These are phyloP conservation scores for Huntiella savannae DNA, from an alignment of 2,329 filamentous ascomycete genomes.

Conservation along the genomic window DNA sequence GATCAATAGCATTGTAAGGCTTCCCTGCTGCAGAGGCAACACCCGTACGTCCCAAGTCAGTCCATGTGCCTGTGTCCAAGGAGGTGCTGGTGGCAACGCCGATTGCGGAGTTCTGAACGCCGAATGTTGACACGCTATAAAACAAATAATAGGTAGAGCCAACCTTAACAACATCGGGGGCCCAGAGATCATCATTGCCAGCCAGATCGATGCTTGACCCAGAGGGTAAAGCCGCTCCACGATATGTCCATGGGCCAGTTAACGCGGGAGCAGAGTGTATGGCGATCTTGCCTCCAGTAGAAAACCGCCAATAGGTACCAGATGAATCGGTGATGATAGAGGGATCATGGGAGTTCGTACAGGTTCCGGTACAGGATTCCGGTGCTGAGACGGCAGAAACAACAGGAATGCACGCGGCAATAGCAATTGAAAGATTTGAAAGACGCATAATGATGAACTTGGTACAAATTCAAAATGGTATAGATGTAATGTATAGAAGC, in stretches of 20 bases:
- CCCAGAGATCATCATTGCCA: constrained; percentile 26
- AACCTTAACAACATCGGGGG: constrained; percentile 21
- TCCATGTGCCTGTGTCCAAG: constrained; percentile 37
- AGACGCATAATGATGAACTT: constrained; percentile 1
- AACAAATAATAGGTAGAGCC: constrained; percentile 44
- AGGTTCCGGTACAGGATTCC: constrained; percentile 20
- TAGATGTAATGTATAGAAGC: neutral
- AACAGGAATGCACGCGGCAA: constrained; percentile 6
- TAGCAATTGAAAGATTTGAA: constrained; percentile 9
- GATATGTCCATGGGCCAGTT: constrained; percentile 24
- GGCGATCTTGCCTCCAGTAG: constrained; percentile 22
- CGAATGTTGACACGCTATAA: constrained; percentile 45
- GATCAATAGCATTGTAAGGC: constrained; percentile 42
- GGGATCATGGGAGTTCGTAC: constrained; percentile 22
- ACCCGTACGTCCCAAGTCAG: constrained; percentile 36
- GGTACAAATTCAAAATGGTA: neutral
- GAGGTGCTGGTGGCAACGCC: constrained; percentile 29
- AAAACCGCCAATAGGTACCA: constrained; percentile 25
- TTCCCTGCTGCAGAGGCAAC: constrained; percentile 25
- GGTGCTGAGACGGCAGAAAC: constrained; percentile 16
- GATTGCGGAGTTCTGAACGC: constrained; percentile 41
- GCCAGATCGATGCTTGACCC: constrained; percentile 22
- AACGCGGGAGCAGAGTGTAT: constrained; percentile 21
- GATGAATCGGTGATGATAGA: constrained; percentile 21
- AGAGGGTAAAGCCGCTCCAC: constrained; percentile 21